Base-by-base conservation (phyloP, 1,139 yeast genomes). In the Yamadazyma diospyri region DNA sequence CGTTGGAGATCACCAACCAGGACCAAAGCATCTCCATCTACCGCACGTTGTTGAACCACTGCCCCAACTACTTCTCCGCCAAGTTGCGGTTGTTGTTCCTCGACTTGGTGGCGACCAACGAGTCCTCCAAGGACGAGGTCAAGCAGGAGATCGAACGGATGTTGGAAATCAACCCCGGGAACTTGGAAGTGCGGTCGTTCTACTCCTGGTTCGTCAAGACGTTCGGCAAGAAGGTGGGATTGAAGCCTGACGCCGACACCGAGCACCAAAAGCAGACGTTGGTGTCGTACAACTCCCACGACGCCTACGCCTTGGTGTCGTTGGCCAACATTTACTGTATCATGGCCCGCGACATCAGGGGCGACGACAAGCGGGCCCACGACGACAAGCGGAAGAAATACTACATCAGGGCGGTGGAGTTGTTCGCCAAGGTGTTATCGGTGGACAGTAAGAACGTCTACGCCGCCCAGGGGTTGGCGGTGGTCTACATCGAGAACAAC, bases 401-500 rank as follows among this genome's bases (percentile, higher is more conserved):
- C 38, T 89, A 83, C 52, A 69, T 81, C 31, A 78, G 95, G 59
- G 96, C 97, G 11, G 84, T 89, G 15, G 97, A 92, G 57, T 66
- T 89, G 36, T 92, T 81, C 55, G 84, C 88, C 47, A 92, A 92
- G 59, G 97, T 88, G 1, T 65, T 94, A 37, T 81, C 84, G 32
- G 66, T 88, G 23, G 98, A 92, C 59, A 76, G 92, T 5, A 70
- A 75, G 45, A 87, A 92, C 55, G 94, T 92, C 1, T 92, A 82
- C 61, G 99, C 97, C 2, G 98, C 98, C 1, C 98, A 92, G 58
- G 99, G 99, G 33, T 72, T 94, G 42, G 98, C 97, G 1, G 88
- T 92, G 35, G 78, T 89, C 8, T 84, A 87, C 57, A 94, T 95
- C 15, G 97, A 89, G 48, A 83, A 83, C 50, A 85, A 84, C 49